Evolutionary conservation across 2,329 filamentous ascomycete genomes (phyloP), one percentile per base, ranked within the genome.

Genomic region (Alternaria novae-zelandiae): DNA sequence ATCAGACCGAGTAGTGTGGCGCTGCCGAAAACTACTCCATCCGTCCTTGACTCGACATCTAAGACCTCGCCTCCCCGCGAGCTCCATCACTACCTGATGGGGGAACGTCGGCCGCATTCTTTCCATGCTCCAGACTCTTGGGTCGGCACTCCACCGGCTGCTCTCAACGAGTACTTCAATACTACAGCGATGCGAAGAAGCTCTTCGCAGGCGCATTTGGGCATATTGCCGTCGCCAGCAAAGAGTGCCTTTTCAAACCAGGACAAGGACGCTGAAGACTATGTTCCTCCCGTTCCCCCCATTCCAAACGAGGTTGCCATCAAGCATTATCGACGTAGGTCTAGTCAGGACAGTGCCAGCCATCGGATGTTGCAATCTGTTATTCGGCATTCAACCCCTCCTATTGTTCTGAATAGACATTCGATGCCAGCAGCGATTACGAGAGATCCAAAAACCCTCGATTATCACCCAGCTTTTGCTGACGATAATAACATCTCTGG

Each of bases 111-210:
- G 21, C 72, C 73, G n/a, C 67, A 74, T 59, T 77, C 77, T 4
- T 79, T 69, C 54, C 71, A 76, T 63, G 74, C 73, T 4, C 78
- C 73, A 8, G 69, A 77, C 56, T 69, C 67, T 26, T 74, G 75
- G 77, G 61, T 69, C 36, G 63, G 68, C 50, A 43, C 53, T 12
- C 57, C 59, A 46, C 64, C 63, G 20, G 46, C 55, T 41, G 60
- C 51, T 21, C 60, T 60, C n/a, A 50, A 44, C 28, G 62, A 46
- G 54, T 69, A 58, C 66, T 70, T 55, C 53, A 54, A 47, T 23
- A 65, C 50, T 23, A 65, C 63, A 6, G 57, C 63, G 17, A 54
- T 59, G 13, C 45, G 58, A 13, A 56, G 54, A 13, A 54, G 61
- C 47, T 44, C 47, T n/a, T 30, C 56, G 25, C 41, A 65, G 26